A percentile compares a stretch with the other conserved stretches of the same genome.
Conservation (phyloP, 2,329 filamentous ascomycete species). For the Dothideomycetidae sp. region DNA sequence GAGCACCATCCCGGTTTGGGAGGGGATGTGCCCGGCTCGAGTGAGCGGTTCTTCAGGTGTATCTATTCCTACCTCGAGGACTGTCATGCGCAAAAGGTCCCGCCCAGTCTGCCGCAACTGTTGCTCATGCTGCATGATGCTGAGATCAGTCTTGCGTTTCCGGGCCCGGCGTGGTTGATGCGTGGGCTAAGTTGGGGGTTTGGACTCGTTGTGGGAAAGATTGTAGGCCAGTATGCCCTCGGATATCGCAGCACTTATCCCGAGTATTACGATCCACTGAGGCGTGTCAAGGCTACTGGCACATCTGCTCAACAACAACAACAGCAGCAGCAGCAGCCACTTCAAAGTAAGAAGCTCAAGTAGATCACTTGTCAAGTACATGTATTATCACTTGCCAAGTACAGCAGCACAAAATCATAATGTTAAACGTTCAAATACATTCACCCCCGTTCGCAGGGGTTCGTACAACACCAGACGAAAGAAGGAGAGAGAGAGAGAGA, state of each 20-base stretch:
- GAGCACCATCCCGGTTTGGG: slow-evolving; percentile 8
- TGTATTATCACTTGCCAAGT: no score
- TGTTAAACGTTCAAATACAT: neutral
- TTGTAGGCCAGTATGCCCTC: slow-evolving; percentile 11
- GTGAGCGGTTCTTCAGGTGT: slow-evolving; percentile 19
- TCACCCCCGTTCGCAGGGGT: neutral
- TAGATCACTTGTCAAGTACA: neutral
- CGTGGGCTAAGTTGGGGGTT: slow-evolving; percentile 15
- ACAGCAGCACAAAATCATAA: neutral
- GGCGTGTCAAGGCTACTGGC: neutral
- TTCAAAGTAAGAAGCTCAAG: neutral
- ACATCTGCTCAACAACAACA: neutral
- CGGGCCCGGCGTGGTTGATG: slow-evolving; percentile 17
- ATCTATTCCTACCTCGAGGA: slow-evolving; percentile 21
- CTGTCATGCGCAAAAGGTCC: slow-evolving; percentile 15
- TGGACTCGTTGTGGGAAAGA: slow-evolving; percentile 17
- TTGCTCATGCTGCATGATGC: slow-evolving; percentile 18
- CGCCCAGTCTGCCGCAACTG: slow-evolving; percentile 17
- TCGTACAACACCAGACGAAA: no score
- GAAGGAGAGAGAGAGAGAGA: neutral
- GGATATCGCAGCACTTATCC: slow-evolving; percentile 11
- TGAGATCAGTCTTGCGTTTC: slow-evolving; percentile 18
- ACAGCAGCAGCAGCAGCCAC: neutral
- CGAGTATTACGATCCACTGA: slow-evolving; percentile 12
- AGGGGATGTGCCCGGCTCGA: slow-evolving; percentile 14